Evolutionary conservation across 2,329 filamentous ascomycete species (phyloP), one percentile per base, ranked within the genome.

Genomic region (Neonectria magnoliae): DNA sequence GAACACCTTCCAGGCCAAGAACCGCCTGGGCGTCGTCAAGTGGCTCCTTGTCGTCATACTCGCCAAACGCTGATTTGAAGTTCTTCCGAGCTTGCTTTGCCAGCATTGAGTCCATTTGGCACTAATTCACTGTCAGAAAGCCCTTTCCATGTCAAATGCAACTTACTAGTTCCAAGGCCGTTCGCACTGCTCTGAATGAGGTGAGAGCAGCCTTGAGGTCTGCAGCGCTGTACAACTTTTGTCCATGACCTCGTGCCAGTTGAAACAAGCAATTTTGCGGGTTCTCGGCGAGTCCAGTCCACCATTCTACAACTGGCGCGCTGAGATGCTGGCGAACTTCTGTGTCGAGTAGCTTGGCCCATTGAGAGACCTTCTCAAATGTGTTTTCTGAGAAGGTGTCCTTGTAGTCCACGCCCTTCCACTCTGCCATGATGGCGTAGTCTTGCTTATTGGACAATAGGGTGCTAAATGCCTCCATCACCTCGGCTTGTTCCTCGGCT

Each of bases 401-500:
- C 1, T 31, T 31, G 47, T 54, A 67, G 16, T n/a, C 33, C 16
- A 53, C 50, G n/a, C 11, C 36, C 0, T 29, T 60, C 52, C 16
- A 60, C 52, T 70, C 68, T 1, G 71, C 29, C 58, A 73, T 69
- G 10, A 41, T 38, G 4, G 63, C 61, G 1, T 66, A 63, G 0
- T 67, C 57, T 1, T 64, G 60, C 1, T 68, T 67, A 36, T 75
- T 54, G 8, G 65, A 65, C 18, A 75, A 4, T 0, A 61, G 50
- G 27, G 64, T 64, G 0, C 67, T 66, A 4, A 76, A 61, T 0
- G 64, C 66, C 33, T 75, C 65, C 38, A 76, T 71, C 1, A 73
- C 69, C 44, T 75, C 73, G 1, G 45, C 63, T 6, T 69, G 60
- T 29, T 75, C 66, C 3, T 41, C 31, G 0, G 44, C 1, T 0